Evolutionary conservation across 2,329 filamentous ascomycete species (phyloP).

Genomic region (Calonectria crousiana): DNA sequence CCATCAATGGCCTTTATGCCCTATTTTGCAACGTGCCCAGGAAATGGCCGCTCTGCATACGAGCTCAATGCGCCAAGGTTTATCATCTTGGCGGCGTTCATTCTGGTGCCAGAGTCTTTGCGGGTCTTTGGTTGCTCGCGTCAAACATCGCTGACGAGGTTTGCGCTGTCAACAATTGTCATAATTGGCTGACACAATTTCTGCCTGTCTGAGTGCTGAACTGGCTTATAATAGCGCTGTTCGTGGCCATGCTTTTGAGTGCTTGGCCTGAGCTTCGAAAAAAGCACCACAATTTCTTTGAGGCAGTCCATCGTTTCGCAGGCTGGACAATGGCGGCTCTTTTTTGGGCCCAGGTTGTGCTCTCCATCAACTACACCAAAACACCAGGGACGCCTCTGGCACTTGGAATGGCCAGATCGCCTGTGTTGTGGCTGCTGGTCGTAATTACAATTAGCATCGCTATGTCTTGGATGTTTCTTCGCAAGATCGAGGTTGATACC

Average conservation of each 20-base stretch:
- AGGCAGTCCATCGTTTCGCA: conserved; percentile 76
- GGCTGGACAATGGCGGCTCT: conserved; percentile 76
- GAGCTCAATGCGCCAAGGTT: conserved; percentile 60
- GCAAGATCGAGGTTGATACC: conserved; percentile 74
- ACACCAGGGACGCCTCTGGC: conserved; percentile 50
- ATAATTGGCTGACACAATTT: conserved; percentile 45
- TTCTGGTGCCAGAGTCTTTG: conserved; percentile 61
- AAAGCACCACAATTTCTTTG: conserved; percentile 76
- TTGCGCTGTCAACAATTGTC: conserved; percentile 32
- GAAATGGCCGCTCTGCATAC: conserved; percentile 61
- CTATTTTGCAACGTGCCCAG: conserved; percentile 59
- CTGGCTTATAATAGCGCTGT: conserved; percentile 68
- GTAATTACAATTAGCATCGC: conserved; percentile 75
- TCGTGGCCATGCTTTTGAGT: conserved; percentile 69
- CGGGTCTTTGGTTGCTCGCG: conserved; percentile 61
- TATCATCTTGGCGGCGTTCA: conserved; percentile 66
- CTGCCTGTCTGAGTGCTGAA: conserved; percentile 60
- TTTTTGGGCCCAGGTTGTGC: conserved; percentile 73
- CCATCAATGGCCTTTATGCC: conserved; percentile 64
- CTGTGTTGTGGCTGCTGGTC: conserved; percentile 74
- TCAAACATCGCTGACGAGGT: conserved; percentile 49
- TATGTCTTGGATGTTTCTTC: conserved; percentile 79
- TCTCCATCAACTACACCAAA: conserved; percentile 61
- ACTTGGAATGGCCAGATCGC: conserved; percentile 51
- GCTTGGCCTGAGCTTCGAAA: conserved; percentile 74